Conservation (phyloP, 2,329 filamentous ascomycete genomes). For the Hypoxylon sp. region DNA sequence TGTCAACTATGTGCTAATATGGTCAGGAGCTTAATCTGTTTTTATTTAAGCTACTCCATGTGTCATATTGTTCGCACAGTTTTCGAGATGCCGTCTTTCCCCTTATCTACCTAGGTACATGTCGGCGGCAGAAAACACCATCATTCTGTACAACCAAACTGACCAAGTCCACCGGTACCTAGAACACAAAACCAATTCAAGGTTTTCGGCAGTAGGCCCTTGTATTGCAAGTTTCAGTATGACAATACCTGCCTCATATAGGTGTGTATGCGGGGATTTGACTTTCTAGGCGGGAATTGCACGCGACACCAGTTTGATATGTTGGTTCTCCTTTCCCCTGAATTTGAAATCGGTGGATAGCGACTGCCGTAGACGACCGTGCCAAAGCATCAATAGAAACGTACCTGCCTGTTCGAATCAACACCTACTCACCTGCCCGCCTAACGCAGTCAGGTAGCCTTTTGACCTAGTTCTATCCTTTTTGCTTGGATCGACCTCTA, state of each 20-base stretch:
- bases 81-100: not conserved
- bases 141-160: not conserved
- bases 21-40: not conserved
- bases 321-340: not conserved
- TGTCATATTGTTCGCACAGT: not conserved
- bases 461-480: not conserved
- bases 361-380: not conserved
- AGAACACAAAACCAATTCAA: not conserved
- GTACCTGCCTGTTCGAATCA: conserved; percentile 2
- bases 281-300: not conserved
- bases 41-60: not conserved
- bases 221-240: not conserved
- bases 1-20: not conserved
- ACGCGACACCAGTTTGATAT: not conserved
- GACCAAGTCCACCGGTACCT: not conserved
- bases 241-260: too few relatives aligned
- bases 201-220: not conserved
- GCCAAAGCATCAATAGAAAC: not conserved
- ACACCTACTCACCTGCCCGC: not conserved
- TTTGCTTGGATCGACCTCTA: not conserved
- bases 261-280: not conserved
- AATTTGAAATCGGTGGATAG: not conserved
- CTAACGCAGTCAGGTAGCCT: not conserved
- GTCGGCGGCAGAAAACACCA: not conserved
- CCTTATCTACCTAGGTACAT: not conserved